Base-by-base conservation (phyloP, 192 early-diverging fungal genomes). In the Coemansia sp. region DNA sequence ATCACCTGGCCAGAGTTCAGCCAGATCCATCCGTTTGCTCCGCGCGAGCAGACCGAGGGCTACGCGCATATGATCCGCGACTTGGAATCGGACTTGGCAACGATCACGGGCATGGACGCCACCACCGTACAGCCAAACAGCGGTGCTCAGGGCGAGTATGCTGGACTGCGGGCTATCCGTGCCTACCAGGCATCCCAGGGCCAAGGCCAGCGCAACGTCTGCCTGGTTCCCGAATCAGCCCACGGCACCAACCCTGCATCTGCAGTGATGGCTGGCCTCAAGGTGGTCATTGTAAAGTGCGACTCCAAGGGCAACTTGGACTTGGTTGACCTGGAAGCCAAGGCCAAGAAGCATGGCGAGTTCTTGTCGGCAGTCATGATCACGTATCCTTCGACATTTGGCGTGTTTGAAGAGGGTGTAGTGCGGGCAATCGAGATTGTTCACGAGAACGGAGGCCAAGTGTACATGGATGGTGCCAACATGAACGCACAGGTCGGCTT, bases 201-300 rank as follows among this genome's bases (percentile, higher is more conserved):
- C 52, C 83, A 99, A 48, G 46, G 48, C 34, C 84, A 92, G 42
- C 92, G 97, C 62, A 83, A 96, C 66, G 81, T 99, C 28, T 96
- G 94, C 67, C 80, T 99, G 56, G 97, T 99, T 44, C 97, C 97
- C 6, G 91, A 95, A 51, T 99, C 97, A 39, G 97, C 97, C 26
- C 97, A 99, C 74, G 97, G 97, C 49, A 99, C 97, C 58, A 99
- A 99, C 82, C 95, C 97, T 15, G 97, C 97, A 7, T 96, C 93
- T 21, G 94, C 97, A 26, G 93, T 92, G 57, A 93, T 99, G 97
- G 90, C 89, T 31, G 94, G 95, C 42, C 87, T 96, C 80, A 85
- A 89, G 64, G 93, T 97, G 41, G 90, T 99, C 18, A 85, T 88
- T 41, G 83, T 96, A 64, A 90, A 94, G 74, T 99, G 97, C 80